Conservation (phyloP, 805 yeast genomes). For the Ascoidea asiatica region DNA sequence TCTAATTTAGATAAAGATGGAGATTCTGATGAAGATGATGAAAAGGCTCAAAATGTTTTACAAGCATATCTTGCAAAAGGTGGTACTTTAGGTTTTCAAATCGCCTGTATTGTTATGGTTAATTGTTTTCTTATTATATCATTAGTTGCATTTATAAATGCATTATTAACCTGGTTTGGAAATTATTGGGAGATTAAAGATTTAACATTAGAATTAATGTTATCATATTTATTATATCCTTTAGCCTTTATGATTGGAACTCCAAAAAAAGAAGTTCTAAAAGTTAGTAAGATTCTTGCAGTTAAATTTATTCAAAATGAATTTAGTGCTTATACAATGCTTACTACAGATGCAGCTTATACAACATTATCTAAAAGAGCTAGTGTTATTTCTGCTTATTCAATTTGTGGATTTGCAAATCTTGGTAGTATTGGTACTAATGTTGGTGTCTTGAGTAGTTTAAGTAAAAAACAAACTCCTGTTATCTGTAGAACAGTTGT, state of each 20-base stretch:
- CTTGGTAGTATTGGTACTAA: constrained; percentile 50
- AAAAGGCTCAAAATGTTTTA: constrained; percentile 32
- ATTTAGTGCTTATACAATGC: constrained; percentile 35
- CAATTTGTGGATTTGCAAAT: constrained; percentile 51
- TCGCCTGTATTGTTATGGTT: constrained; percentile 43
- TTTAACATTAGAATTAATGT: constrained; percentile 40
- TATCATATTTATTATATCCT: constrained; percentile 46
- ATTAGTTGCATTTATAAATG: constrained; percentile 40
- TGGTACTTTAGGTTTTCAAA: constrained; percentile 41
- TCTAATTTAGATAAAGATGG: constrained; percentile 17
- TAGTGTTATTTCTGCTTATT: constrained; percentile 42
- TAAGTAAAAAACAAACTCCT: constrained; percentile 36
- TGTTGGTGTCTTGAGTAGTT: constrained; percentile 42
- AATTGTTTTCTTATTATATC: constrained; percentile 52
- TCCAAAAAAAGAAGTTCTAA: constrained; percentile 36
- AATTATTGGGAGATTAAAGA: constrained; percentile 43
- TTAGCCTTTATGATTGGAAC: constrained; percentile 45
- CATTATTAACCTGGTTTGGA: constrained; percentile 46
- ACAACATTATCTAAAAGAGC: constrained; percentile 35
- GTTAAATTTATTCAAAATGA: constrained; percentile 49
- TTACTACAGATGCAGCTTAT: constrained; percentile 30
- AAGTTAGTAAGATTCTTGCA: constrained; percentile 38
- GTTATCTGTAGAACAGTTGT: constrained; percentile 32
- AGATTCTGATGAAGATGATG: constrained; percentile 16
- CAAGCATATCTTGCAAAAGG: constrained; percentile 43